phyloP scores from a whole-genome alignment of 2,329 filamentous ascomycete genomes.

The Rhynchosporium graminicola region DNA sequence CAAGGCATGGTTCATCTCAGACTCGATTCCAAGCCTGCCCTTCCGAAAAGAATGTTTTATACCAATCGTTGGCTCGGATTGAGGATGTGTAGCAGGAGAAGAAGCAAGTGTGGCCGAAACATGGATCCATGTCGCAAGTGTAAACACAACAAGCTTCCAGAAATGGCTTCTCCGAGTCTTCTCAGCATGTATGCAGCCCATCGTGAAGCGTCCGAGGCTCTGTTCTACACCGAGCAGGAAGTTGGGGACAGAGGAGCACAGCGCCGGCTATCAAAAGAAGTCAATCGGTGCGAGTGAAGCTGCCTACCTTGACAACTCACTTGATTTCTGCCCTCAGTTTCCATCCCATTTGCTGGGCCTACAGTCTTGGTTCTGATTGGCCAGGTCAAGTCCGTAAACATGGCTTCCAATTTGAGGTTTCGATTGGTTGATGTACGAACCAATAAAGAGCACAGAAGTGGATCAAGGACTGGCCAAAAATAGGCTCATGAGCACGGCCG shows the following conservation, averaged over 20 bases:
- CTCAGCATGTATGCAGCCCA: not conserved
- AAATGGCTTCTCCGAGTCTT: not conserved
- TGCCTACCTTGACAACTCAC: not conserved
- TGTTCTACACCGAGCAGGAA: slow-evolving; percentile 6
- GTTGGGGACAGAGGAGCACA: not conserved
- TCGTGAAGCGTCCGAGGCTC: not conserved
- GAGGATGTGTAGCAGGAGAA: not conserved
- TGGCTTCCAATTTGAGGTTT: not conserved
- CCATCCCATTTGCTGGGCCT: not conserved
- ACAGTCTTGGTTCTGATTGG: not conserved
- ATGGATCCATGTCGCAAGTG: not conserved
- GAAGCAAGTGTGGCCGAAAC: not conserved
- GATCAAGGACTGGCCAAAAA: not conserved
- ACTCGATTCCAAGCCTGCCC: not conserved
- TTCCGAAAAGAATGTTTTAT: not conserved
- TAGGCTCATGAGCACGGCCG: slow-evolving; percentile 5
- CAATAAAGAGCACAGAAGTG: not conserved
- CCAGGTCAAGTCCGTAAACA: not conserved
- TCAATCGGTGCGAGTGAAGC: not conserved
- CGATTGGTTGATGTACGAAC: not conserved
- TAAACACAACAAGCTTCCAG: slow-evolving; percentile 14
- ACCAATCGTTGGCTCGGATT: not conserved
- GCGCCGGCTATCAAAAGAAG: not conserved
- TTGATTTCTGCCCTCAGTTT: not conserved
- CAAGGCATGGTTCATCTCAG: not conserved